Evolutionary conservation across 176 grass and related monocot species (phyloP).

Genomic region (Rhipidocladum racemiflorum): DNA sequence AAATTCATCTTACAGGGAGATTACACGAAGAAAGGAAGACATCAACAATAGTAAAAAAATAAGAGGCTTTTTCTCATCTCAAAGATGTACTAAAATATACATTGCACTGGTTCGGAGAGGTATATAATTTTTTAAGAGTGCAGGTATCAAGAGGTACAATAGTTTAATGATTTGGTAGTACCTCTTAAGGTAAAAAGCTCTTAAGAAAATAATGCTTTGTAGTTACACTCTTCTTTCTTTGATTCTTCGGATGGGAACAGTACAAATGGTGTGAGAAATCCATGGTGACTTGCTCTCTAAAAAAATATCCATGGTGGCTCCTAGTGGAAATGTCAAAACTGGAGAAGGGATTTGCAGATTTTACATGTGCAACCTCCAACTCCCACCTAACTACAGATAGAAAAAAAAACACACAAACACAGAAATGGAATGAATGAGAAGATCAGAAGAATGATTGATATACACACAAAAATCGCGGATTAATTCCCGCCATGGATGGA

Average conservation of each 20-base stretch:
- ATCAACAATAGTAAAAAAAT: background rate
- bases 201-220: background rate
- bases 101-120: too few species aligned
- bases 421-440: background rate
- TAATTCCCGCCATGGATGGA: background rate
- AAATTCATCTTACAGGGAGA: background rate
- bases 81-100: too few species aligned
- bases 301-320: too few species aligned
- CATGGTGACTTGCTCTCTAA: background rate
- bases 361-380: background rate
- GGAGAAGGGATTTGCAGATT: background rate
- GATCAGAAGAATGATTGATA: background rate
- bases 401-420: background rate
- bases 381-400: background rate
- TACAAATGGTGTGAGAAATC: background rate
- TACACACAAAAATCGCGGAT: slow-evolving; percentile 15
- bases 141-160: too few species aligned
- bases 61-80: too few species aligned
- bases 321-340: background rate
- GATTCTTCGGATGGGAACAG: background rate
- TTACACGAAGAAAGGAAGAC: background rate
- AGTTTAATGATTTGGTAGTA: too few species aligned
- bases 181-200: too few species aligned
- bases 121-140: too few species aligned
- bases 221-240: background rate